Evolutionary conservation across 805 yeast species (phyloP), one percentile per base, ranked within the genome.

Genomic region (Lipomyces sp.): DNA sequence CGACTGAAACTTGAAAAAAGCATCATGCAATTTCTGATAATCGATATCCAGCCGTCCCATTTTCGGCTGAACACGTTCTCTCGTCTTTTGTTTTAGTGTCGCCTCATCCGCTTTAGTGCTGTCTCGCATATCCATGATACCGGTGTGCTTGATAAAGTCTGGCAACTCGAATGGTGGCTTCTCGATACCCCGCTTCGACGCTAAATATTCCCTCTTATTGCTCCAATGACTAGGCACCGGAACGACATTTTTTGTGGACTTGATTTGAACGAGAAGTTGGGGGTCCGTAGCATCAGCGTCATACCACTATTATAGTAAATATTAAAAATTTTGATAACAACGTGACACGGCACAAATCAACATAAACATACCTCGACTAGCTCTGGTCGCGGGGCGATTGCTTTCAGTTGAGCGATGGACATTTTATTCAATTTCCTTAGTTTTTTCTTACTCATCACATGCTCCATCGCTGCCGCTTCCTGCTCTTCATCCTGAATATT

Each of bases 201-300:
- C 80, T 2, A 92, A 77, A 72, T 87, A 92, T 50, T 90, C 97
- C 61, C 89, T 80, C 73, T 91, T 92, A 15, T 83, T 78, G 62
- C 85, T 86, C 99, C 99, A 94, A 76, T 92, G 95, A 0, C 78
- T 74, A 0, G 98, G 98, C 0, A 94, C 91, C 1, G 86, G 90
- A 0, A 93, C 87, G 1, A 80, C 82, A 70, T 91, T 90, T 64
- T 86, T 87, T 45, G 80, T 78, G 0, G 87, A 79, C 74, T 93
- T 94, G 59, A 94, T 76, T 30, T 82, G 79, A 0, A 90, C 86
- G 13, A 86, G 80, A 29, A 92, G 75, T 58, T 80, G 77, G 1
- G 99, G 97, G 72, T 91, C 94, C 0, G 82, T 82, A 0, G 98
- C 89, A 79, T 93, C 95, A 1, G 87, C 88, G 76, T 95, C 98